Base-by-base conservation (phyloP, 495 filamentous ascomycete species). In the Venustampulla echinocandica region DNA sequence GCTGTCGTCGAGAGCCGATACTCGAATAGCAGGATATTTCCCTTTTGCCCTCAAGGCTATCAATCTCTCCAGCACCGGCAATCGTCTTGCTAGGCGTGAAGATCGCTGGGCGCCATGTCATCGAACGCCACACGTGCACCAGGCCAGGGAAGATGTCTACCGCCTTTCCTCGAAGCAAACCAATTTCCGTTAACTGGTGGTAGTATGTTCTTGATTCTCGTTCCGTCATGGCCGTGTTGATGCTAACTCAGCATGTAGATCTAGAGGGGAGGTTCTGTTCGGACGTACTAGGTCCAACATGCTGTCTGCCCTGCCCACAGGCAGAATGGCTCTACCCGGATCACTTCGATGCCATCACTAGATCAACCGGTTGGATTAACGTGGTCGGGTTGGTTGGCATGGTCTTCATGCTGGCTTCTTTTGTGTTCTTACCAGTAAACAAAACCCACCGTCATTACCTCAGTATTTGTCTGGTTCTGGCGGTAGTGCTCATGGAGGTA, bases 401-500 rank as follows among this genome's bases (percentile, higher is more conserved):
- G 50, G 57, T 80, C 21, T 92, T 92, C 56, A 68, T 97, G 43
- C 69, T 97, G 6, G 32, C 90, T 10, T 95, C 88, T 11, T 97
- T 87, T 68, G 67, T 80, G 4, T 76, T 85, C 11, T 73, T 98
- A 38, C 87, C 93, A 1, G 77, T 84, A n/a, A 86, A 92, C 62
- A 87, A 82, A 68, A 95, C 93, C 14, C 77, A 86, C 56, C 81
- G 89, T 42, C 92, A 97, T 61, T 97, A 97, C 57, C 65, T 97
- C 36, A 95, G 85, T 57, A 81, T 95, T 40, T 87, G 85, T 60
- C 73, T 96, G 46, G 81, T 87, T 0, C 61, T 85, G 44, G 84
- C 76, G 5, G 75, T 85, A 25, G 68, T 82, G 40, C 71, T 87
- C 43, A 82, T 96, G 74, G 78, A 85, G 62, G 86, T 90, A 69